Base-by-base conservation (phyloP, 208 protist species). In the Phytomonas sp. region DNA sequence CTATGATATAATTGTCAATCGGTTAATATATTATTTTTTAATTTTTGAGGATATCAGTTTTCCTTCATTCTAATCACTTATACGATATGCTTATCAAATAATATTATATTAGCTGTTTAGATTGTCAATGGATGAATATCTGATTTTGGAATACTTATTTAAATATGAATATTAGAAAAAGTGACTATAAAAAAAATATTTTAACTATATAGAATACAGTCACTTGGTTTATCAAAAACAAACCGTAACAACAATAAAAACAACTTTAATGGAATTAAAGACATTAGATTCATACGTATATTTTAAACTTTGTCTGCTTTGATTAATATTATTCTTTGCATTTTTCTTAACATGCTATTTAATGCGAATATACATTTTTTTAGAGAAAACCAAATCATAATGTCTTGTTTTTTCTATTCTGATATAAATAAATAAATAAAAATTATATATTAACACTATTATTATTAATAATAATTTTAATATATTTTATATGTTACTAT, bases 361-460 rank as follows among this genome's bases (percentile, higher is more conserved):
- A 3, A 37, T 37, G 34, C 34, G 34, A 37, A 37, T 37, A 37
- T 37, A 8, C 5, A 62, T 34, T 62, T 62, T 30, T 33, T 34
- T 34, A 11, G 59, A 62, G 49, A 60, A 60, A 60, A 60, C n/a
- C 23, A 60, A 60, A n/a, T 60, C n/a, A 60, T n/a, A 62, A 62
- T 33, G 5, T 8, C 29, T 62, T 30, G 8, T 30, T 11, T 8
- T 11, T 34, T 34, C 29, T 11, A 62, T 67, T 3, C 33, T 36
- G 31, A 26, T 78, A 68, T 71, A 34, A n/a, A 3, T n/a, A 62
- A 67, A 59, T 14, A 37, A 37, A 63, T 34, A 32, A 32, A 63
- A 66, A 64, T 75, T 75, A 63, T 14, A 63, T 63, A 70, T 67
- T 68, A 19, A 26, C 30, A 72, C 16, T 73, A 69, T 74, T 78